Percentiles rank a stretch among this genome's conserved stretches.
Conservation (phyloP, 768 basidiomycete species). For the Mycena haematopus region DNA sequence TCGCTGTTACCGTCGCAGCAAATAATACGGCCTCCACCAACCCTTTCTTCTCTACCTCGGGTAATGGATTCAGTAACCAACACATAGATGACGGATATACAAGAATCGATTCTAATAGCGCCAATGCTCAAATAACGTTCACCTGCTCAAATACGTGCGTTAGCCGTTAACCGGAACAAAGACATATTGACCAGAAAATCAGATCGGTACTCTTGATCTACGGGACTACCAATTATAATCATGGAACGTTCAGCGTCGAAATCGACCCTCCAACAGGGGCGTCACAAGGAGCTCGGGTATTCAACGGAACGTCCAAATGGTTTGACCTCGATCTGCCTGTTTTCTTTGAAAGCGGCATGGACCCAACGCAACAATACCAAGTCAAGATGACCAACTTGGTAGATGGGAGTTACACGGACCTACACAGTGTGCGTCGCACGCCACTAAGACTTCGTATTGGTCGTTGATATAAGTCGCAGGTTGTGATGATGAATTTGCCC, state of each 20-base stretch:
- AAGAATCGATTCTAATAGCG: slow-evolving; percentile 24
- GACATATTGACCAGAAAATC: background rate
- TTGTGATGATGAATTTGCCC: slow-evolving; percentile 27
- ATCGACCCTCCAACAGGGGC: slow-evolving; percentile 28
- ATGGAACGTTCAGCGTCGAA: slow-evolving; percentile 27
- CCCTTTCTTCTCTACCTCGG: slow-evolving; percentile 25
- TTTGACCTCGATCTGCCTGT: slow-evolving; percentile 30
- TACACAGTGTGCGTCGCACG: slow-evolving; percentile 18
- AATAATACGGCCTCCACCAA: slow-evolving; percentile 21
- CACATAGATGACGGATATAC: slow-evolving; percentile 28
- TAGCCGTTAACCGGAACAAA: background rate
- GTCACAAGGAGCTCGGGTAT: slow-evolving; percentile 24
- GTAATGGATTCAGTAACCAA: slow-evolving; percentile 20
- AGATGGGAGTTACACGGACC: slow-evolving; percentile 18
- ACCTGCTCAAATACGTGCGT: slow-evolving; percentile 27
- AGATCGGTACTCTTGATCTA: slow-evolving; percentile 30
- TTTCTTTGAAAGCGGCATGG: slow-evolving; percentile 31
- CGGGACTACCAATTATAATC: slow-evolving; percentile 29
- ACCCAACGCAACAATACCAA: slow-evolving; percentile 25
- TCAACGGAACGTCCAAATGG: slow-evolving; percentile 34
- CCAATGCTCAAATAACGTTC: slow-evolving; percentile 21
- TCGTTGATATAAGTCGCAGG: background rate
- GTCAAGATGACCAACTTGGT: slow-evolving; percentile 28
- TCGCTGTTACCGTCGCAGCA: slow-evolving; percentile 22
- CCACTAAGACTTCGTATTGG: too few relatives aligned